A percentile compares a stretch with the other conserved stretches of the same genome.
phyloP scores from a whole-genome alignment of 2,329 filamentous ascomycete species.

The Penicillium sp. region DNA sequence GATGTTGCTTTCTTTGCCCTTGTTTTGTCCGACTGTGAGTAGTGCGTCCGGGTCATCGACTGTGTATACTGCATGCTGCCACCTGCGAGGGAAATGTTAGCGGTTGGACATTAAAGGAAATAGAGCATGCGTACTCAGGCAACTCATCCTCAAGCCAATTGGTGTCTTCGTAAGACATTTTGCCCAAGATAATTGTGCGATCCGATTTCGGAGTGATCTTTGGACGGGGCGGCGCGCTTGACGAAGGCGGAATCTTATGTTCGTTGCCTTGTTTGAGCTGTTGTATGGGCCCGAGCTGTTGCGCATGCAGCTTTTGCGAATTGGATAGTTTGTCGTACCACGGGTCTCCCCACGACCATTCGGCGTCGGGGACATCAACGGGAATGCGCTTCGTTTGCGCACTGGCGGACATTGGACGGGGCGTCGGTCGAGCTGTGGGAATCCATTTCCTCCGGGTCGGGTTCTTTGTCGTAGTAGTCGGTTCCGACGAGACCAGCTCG shows the following conservation, averaged over 20 bases:
- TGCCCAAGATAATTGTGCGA: constrained; percentile 44
- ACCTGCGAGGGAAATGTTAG: constrained; percentile 29
- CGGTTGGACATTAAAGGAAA: neutral
- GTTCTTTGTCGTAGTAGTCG: neutral
- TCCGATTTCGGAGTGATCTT: constrained; percentile 25
- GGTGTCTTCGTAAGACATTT: constrained; percentile 43
- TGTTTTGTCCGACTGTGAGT: constrained; percentile 33
- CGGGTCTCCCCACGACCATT: constrained; percentile 3
- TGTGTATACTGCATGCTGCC: constrained; percentile 47
- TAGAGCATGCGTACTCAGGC: constrained; percentile 38
- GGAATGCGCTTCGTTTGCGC: constrained; percentile 16
- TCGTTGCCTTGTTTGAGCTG: neutral
- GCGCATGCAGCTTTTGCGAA: neutral
- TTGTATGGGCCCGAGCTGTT: neutral
- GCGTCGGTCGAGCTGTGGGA: constrained; percentile 10
- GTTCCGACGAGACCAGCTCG: constrained; percentile 22
- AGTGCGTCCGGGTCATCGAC: constrained; percentile 35
- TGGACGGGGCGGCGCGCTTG: constrained; percentile 13
- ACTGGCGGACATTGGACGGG: neutral
- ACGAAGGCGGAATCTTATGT: neutral
- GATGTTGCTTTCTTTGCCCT: constrained; percentile 46
- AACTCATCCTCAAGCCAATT: constrained; percentile 46
- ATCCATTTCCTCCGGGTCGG: constrained; percentile 8
- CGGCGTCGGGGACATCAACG: constrained; percentile 16
- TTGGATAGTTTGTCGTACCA: neutral